Base-by-base conservation (phyloP, 2,329 filamentous ascomycete genomes). In the Conoideocrella luteorostrata region DNA sequence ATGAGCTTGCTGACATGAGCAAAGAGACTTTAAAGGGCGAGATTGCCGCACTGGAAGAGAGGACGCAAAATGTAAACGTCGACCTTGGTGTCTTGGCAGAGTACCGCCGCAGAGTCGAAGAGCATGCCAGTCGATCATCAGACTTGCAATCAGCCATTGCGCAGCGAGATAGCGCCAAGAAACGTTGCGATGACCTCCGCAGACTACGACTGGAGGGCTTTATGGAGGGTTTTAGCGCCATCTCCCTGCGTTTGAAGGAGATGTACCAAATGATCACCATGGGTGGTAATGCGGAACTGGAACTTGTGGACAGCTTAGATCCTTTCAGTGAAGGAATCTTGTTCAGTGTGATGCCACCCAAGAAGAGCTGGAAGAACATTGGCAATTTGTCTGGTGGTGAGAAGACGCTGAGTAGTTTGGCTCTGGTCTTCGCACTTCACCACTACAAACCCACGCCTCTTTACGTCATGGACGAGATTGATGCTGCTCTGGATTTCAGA, bases 221-320 rank as follows among this genome's bases (percentile, higher is more conserved):
- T 76, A 97, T 97, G 90, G 88, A 94, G 61, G 93, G 94, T 30
- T 97, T 98, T 70, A 85, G 84, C 57, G 85, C 81, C 50, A 98
- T 98, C 64, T 97, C 91, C 2, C 74, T 96, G 20, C 86, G 91
- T 1, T 75, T 98, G 36, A 98, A 98, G 71, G 93, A 98, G 61
- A 98, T 98, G 93, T 98, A 98, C 69, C 93, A 98, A 63, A 96
- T 98, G 90, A 98, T 98, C 63, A 98, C 93, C 18, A 97, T 98
- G 89, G 93, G 93, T 49, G 93, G 93, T 44, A 98, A 98, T 57
- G 93, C 93, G 0, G 93, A 98, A 68, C 78, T 98, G 11, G 94
- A 98, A 65, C 81, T 98, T 20, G 93, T 98, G 32, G 93, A 98
- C 69, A 91, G 85, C 15, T 72, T 98, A 3, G 94, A 98, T 62